Evolutionary conservation across 2,329 filamentous ascomycete genomes (phyloP), one percentile per base, ranked within the genome.

Genomic region (Rhynchosporium agropyri): DNA sequence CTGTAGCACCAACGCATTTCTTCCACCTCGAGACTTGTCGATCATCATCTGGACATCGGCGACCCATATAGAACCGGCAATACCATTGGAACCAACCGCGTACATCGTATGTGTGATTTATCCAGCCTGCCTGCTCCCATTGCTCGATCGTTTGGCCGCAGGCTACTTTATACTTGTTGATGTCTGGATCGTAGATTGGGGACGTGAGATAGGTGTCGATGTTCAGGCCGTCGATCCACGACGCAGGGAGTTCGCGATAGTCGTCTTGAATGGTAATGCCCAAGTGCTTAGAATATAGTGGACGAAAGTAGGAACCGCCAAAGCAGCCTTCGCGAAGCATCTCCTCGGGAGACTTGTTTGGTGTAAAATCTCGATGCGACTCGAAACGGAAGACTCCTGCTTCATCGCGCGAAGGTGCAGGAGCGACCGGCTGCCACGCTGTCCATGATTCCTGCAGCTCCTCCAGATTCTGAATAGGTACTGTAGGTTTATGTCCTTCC

Each of bases 91-190:
- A 63, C 62, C 57, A 85, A 5, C 82, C 82, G 51, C 83, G 71
- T 1, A 83, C 79, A 69, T 84, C 82, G 59, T 79, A 78, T 29
- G 76, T 75, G 65, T 83, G 81, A n/a, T 76, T 75, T 54, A 84
- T 84, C 82, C 82, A 85, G 0, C 83, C 82, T 3, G 76, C 76
- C 0, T 78, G 79, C 68, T 84, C 82, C 82, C 82, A 84, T 65
- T 82, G 77, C 67, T 84, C 81, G 50, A 84, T 83, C 15, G 73
- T 77, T 72, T 84, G 82, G 4, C 82, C 82, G 66, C 81, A 83
- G 3, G 77, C 67, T 3, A 83, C 81, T 61, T 79, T 79, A 72
- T 77, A 83, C 66, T 83, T 84, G 71, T 84, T 84, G 31, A 82
- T 73, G 2, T 78, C 77, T 0, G 81, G 67, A 53, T 81, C 73